These are phyloP conservation scores for Coprinopsis strossmayeri DNA, from an alignment of 768 basidiomycete genomes.

Conservation along the genomic window DNA sequence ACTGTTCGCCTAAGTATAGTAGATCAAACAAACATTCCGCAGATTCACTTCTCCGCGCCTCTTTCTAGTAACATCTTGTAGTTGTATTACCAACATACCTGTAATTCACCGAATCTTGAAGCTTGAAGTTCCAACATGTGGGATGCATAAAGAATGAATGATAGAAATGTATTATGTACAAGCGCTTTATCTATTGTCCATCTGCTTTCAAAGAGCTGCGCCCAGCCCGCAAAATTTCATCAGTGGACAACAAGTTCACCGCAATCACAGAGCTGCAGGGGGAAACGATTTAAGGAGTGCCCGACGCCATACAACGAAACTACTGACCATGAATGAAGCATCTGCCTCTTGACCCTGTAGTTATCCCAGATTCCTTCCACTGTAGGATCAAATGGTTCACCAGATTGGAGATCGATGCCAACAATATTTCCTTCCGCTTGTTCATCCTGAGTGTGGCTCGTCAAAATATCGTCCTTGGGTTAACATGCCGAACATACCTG, in stretches of 20 bases:
- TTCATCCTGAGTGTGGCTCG: conserved; percentile 57
- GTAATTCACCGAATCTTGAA: too few species aligned
- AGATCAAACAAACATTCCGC: too few species aligned
- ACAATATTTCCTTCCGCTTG: conserved; percentile 90
- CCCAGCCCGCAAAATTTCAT: conserved; percentile 90
- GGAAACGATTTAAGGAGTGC: too few species aligned
- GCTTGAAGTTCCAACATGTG: too few species aligned
- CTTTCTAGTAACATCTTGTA: not conserved
- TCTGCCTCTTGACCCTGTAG: conserved; percentile 96
- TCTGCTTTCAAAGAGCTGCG: conserved; percentile 85
- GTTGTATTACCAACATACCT: too few species aligned
- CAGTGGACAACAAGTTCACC: conserved; percentile 89
- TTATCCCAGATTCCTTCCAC: conserved; percentile 98
- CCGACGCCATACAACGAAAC: too few species aligned
- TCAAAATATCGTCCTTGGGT: not conserved
- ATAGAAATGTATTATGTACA: conserved; percentile 15
- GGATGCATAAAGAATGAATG: too few species aligned
- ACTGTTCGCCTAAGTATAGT: conserved; percentile 4
- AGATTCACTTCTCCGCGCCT: not conserved
- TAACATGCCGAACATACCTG: conserved; percentile 46
- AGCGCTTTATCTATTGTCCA: conserved; percentile 35
- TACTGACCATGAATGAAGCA: conserved; percentile 90
- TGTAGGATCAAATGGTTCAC: conserved; percentile 94
- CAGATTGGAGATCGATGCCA: conserved; percentile 87
- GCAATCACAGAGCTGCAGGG: conserved; percentile 79